Evolutionary conservation across 2,329 filamentous ascomycete species (phyloP).

Genomic region (Fusarium staphyleae): DNA sequence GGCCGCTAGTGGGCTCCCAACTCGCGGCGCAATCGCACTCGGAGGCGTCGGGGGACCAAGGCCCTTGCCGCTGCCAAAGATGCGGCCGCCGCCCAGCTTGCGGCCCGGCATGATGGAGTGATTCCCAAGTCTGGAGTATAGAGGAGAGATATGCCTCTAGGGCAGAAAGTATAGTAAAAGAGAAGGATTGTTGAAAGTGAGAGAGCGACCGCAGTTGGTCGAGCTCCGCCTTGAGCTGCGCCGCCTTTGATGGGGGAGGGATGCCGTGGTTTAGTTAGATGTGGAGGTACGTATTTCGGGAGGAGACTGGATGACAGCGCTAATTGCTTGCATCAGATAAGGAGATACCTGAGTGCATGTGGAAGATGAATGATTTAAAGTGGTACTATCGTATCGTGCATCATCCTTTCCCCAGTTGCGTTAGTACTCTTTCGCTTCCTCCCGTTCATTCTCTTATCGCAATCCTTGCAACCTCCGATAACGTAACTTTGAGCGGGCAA

Average conservation of each 20-base stretch:
- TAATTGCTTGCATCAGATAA: conserved; percentile 24
- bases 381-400: conserved; percentile 26
- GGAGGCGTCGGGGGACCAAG: conserved; percentile 69
- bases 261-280: conserved; percentile 25
- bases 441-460: conserved; percentile 36
- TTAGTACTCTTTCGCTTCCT: conserved; percentile 30
- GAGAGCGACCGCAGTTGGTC: conserved; percentile 47
- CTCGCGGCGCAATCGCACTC: conserved; percentile 51
- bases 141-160: no score
- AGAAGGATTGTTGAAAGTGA: neutral
- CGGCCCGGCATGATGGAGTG: conserved; percentile 73
- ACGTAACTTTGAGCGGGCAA: conserved; percentile 16
- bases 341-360: conserved; percentile 16
- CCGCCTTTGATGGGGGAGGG: conserved; percentile 19
- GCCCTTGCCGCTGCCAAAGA: conserved; percentile 85
- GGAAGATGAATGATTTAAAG: neutral
- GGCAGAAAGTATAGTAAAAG: no score
- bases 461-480: conserved; percentile 28
- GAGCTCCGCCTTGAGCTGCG: conserved; percentile 46
- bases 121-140: neutral
- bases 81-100: conserved; percentile 90
- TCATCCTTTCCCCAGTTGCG: conserved; percentile 5
- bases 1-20: conserved; percentile 59
- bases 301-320: conserved; percentile 11
- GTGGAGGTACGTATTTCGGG: conserved; percentile 22